A percentile compares a stretch with the other conserved stretches of the same genome.
phyloP scores from a whole-genome alignment of 345 rosid species.

The Triadica sebifera region DNA sequence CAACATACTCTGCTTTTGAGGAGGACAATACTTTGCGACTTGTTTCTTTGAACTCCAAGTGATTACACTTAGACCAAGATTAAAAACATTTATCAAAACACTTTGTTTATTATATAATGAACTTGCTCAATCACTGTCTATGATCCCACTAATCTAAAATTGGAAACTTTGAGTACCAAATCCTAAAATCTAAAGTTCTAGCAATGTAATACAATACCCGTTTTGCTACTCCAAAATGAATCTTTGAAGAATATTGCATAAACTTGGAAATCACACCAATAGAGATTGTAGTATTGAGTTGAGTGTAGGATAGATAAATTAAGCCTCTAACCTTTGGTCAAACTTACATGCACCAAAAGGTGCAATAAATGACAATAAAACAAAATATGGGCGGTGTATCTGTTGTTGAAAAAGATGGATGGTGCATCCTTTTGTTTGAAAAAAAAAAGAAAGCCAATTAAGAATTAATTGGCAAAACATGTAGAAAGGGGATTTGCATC shows the following conservation, averaged over 20 bases:
- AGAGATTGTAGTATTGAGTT: neutral
- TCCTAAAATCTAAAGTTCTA: neutral
- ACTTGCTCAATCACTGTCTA: neutral
- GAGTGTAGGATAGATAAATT: neutral
- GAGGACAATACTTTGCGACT: neutral
- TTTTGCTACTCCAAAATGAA: constrained; percentile 15
- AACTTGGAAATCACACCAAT: constrained; percentile 12
- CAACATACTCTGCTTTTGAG: neutral
- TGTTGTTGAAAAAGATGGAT: no score
- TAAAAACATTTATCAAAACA: neutral
- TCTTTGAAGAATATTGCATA: constrained; percentile 16
- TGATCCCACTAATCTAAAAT: neutral
- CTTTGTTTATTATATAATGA: neutral
- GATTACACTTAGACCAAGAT: neutral
- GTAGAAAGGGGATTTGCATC: no score
- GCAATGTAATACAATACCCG: neutral
- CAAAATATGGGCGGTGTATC: no score
- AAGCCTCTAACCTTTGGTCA: constrained; percentile 9
- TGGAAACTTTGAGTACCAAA: constrained; percentile 1
- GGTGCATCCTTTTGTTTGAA: no score
- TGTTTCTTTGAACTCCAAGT: constrained; percentile 1
- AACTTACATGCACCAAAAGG: no score
- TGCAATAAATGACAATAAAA: no score
- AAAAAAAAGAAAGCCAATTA: no score
- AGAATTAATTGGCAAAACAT: no score